Base-by-base conservation (phyloP, 2,329 filamentous ascomycete species). In the Microcera coccophila region DNA sequence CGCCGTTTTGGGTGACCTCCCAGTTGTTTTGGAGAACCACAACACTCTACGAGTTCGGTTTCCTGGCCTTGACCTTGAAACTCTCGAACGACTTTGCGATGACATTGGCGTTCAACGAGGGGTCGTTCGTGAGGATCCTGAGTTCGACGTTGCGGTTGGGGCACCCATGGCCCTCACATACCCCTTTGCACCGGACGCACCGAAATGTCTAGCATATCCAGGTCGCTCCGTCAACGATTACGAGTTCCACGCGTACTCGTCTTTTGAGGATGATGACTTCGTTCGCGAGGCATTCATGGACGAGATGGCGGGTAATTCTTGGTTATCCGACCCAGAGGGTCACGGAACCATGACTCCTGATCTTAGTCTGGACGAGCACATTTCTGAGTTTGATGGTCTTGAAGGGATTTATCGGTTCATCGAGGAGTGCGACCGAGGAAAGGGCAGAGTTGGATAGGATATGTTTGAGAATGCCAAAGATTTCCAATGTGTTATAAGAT, bases 31-130 rank as follows among this genome's bases (percentile, higher is more conserved):
- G 39, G 80, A 88, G 54, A 76, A 78, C 28, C 72, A 76, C 24
- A 80, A 80, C 2, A 77, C 79, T 0, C 69, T 96, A 4, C 82
- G 90, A 24, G 82, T 97, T 2, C 84, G 90, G 21, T 97, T 98
- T 59, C 90, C 90, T 0, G 93, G 93, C 3, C 90, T 93, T 48
- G 91, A 97, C 58, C 82, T 82, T 1, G 79, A 84, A 14, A 87
- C 87, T 0, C 85, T 95, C 0, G 88, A 95, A 60, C 73, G 76
- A 3, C 75, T 98, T 1, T 96, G 90, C 62, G 81, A 88, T 36
- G 93, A 98, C 62, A 76, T 95, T 10, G 87, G 85, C n/a, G 76
- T 98, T 7, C 81, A 84, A 49, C 78, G 89, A 40, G 93, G 93
- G 2, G 70, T 87, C 4, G 78, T 97, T 4, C 71, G 77, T 11